phyloP scores from a whole-genome alignment of 176 grass and related monocot species.

The Lolium perenne region DNA sequence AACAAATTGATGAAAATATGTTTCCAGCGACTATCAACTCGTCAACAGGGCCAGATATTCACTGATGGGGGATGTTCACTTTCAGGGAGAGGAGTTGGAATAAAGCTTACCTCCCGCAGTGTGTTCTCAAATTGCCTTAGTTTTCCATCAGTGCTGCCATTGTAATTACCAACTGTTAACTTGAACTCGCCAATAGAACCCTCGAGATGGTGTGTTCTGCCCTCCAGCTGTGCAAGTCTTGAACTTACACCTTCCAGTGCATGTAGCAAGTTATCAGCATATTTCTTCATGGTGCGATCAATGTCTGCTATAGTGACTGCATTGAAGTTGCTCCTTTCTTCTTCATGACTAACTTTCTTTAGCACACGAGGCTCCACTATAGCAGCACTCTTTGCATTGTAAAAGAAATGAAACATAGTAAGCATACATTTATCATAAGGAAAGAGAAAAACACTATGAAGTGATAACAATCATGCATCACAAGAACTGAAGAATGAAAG shows the following conservation, averaged over 20 bases:
- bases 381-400: conserved; percentile 49
- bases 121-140: conserved; percentile 88
- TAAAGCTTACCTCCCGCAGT: conserved; percentile 67
- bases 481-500: neutral
- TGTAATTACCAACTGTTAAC: conserved; percentile 67
- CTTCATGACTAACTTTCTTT: conserved; percentile 59
- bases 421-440: conserved; percentile 6
- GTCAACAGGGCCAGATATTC: too few relatives aligned
- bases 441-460: conserved; percentile 25
- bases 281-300: conserved; percentile 84
- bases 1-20: conserved; percentile 6
- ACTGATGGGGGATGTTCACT: neutral
- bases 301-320: conserved; percentile 65
- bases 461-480: conserved; percentile 17
- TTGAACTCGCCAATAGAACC: conserved; percentile 71
- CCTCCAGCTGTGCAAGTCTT: conserved; percentile 76
- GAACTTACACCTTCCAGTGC: conserved; percentile 78
- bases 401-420: conserved; percentile 16
- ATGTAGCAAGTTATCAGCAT: conserved; percentile 80
- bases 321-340: conserved; percentile 59
- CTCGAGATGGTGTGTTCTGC: conserved; percentile 72
- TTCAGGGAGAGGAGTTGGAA: neutral
- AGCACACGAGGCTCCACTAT: conserved; percentile 56
- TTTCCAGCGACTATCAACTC: neutral
- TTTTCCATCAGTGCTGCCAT: conserved; percentile 80